These are phyloP conservation scores for Rhodotorula sp. DNA, from an alignment of 1,284 basidiomycete genomes.

Conservation along the genomic window DNA sequence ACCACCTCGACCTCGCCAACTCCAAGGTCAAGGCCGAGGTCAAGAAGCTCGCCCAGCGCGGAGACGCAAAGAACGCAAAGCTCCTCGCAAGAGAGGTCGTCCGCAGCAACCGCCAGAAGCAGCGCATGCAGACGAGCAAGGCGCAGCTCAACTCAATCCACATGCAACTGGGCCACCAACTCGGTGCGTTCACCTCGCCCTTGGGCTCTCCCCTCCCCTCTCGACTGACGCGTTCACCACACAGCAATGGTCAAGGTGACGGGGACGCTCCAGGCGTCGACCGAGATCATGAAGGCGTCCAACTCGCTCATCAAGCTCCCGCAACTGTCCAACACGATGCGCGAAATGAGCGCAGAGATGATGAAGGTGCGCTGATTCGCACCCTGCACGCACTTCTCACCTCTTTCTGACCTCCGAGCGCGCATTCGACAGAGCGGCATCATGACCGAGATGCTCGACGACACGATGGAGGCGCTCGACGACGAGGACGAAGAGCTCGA, in stretches of 20 bases:
- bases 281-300: constrained; percentile 98
- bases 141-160: constrained; percentile 89
- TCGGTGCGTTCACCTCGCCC: constrained; percentile 64
- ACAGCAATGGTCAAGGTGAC: constrained; percentile 96
- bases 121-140: constrained; percentile 86
- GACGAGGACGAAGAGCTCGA: constrained; percentile 81
- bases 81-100: constrained; percentile 87
- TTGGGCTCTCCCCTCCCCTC: not conserved
- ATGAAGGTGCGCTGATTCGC: constrained; percentile 63
- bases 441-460: constrained; percentile 55
- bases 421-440: constrained; percentile 48
- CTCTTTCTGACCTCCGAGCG: not conserved
- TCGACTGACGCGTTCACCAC: not conserved
- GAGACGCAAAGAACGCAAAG: constrained; percentile 87
- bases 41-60: constrained; percentile 86
- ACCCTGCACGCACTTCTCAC: too few relatives aligned
- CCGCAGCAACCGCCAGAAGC: constrained; percentile 89
- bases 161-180: constrained; percentile 87
- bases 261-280: constrained; percentile 92
- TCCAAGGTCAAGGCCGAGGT: constrained; percentile 78
- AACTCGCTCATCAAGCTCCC: constrained; percentile 89
- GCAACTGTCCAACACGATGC: constrained; percentile 88
- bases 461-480: constrained; percentile 52
- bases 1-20: constrained; percentile 83
- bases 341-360: constrained; percentile 99